Percentiles rank a stretch among this genome's conserved stretches.
Conservation (phyloP, 768 basidiomycete species). For the Lanmaoa pseudosensibilis region DNA sequence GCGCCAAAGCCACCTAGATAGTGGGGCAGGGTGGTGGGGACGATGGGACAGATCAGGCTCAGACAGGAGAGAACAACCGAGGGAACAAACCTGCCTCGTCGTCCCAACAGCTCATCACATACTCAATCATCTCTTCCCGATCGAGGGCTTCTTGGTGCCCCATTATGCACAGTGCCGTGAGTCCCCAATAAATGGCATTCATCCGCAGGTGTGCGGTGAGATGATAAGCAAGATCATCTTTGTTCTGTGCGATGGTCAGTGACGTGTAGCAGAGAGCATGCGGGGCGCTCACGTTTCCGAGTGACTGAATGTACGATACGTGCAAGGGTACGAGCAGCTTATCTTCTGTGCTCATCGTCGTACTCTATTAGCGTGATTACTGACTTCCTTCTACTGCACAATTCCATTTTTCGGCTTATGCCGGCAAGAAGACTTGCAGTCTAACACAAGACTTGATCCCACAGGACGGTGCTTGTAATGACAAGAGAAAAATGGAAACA, state of each 20-base stretch:
- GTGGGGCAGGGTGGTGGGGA: too few relatives aligned
- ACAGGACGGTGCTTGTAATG: too few relatives aligned
- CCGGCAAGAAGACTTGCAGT: background rate
- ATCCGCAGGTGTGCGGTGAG: constrained; percentile 90
- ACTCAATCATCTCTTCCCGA: constrained; percentile 80
- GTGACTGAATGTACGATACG: constrained; percentile 71
- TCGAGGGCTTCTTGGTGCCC: constrained; percentile 74
- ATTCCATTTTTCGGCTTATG: constrained; percentile 6
- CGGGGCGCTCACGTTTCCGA: constrained; percentile 55
- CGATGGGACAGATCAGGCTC: constrained; percentile 3
- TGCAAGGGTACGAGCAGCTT: constrained; percentile 55
- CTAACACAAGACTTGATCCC: too few relatives aligned
- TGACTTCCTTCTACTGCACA: background rate
- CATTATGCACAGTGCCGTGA: constrained; percentile 85
- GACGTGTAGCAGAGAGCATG: too few relatives aligned
- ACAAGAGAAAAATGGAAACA: too few relatives aligned
- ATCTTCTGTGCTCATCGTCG: constrained; percentile 16
- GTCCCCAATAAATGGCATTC: constrained; percentile 97
- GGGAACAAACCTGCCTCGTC: constrained; percentile 68
- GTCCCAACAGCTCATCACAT: constrained; percentile 95
- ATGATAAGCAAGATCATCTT: constrained; percentile 85
- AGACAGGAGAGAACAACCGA: background rate
- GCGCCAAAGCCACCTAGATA: constrained; percentile 83
- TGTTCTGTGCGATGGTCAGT: constrained; percentile 48
- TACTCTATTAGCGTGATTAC: background rate